These are phyloP conservation scores for Malus sylvestris DNA, from an alignment of 306 rosid species.

Conservation along the genomic window DNA sequence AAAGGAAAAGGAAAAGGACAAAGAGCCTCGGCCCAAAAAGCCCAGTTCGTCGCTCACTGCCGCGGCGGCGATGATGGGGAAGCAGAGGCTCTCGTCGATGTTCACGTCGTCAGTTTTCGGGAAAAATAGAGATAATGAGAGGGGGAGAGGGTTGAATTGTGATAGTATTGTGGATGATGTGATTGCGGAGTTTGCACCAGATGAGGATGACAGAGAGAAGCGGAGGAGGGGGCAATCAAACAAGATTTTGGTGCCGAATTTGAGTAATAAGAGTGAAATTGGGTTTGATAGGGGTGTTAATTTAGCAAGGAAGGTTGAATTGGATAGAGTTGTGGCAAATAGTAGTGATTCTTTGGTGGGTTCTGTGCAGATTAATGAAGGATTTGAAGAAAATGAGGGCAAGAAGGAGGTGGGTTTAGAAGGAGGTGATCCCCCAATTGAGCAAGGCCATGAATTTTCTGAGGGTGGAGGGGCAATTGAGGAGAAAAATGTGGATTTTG, in stretches of 20 bases:
- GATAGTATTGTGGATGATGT: conserved; percentile 82
- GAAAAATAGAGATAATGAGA: conserved; percentile 52
- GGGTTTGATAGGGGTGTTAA: conserved; percentile 10
- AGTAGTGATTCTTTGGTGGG: conserved; percentile 18
- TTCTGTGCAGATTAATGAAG: conserved; percentile 20
- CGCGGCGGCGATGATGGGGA: conserved; percentile 86
- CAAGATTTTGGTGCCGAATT: conserved; percentile 12
- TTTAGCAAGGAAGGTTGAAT: conserved; percentile 12
- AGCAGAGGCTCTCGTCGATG: conserved; percentile 77
- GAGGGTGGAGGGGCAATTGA: conserved; percentile 21
- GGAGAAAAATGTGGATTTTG: conserved; percentile 28
- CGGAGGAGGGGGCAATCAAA: conserved; percentile 43
- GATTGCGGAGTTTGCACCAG: conserved; percentile 81
- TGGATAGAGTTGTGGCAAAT: conserved; percentile 1
- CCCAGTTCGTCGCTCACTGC: conserved; percentile 64
- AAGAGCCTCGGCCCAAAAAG: conserved; percentile 43
- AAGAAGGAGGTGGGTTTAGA: conserved; percentile 14
- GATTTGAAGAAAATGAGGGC: conserved; percentile 13
- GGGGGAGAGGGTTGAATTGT: conserved; percentile 28
- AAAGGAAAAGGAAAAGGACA: conserved; percentile 22
- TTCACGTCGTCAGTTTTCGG: conserved; percentile 68
- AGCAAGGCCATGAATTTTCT: conserved; percentile 9
- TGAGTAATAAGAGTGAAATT: conserved; percentile 15
- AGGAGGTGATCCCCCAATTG: conserved; percentile 6
- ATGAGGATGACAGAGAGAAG: conserved; percentile 58